phyloP scores from a whole-genome alignment of 2,329 filamentous ascomycete species.

The Cadophora sp. region DNA sequence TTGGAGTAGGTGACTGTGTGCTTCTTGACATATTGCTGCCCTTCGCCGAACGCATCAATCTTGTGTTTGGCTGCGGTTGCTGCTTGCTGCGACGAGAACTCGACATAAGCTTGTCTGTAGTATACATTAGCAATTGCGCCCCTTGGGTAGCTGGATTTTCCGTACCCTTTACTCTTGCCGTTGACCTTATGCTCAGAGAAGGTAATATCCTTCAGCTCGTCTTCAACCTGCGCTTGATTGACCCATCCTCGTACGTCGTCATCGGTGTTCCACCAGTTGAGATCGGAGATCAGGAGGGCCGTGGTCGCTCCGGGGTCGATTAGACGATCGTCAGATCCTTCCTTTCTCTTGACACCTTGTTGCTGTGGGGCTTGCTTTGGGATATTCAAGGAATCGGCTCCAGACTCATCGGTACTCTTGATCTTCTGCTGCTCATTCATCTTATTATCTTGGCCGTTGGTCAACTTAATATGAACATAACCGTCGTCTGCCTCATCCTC shows the following conservation, averaged over 20 bases:
- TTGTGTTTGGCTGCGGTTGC: slow-evolving; percentile 84
- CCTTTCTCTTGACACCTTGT: slow-evolving; percentile 67
- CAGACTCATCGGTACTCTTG: slow-evolving; percentile 50
- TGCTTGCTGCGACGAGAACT: slow-evolving; percentile 83
- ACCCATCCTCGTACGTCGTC: slow-evolving; percentile 93
- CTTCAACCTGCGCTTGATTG: slow-evolving; percentile 78
- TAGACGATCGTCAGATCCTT: slow-evolving; percentile 62
- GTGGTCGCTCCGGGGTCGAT: slow-evolving; percentile 67
- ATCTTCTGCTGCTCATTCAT: slow-evolving; percentile 50
- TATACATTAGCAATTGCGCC: slow-evolving; percentile 23
- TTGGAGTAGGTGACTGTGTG: slow-evolving; percentile 77
- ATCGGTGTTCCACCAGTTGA: slow-evolving; percentile 97
- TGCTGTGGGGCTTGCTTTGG: slow-evolving; percentile 50
- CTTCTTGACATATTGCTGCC: slow-evolving; percentile 64
- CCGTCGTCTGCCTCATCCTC: slow-evolving; percentile 49
- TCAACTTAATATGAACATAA: slow-evolving; percentile 51
- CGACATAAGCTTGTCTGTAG: slow-evolving; percentile 75
- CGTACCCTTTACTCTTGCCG: slow-evolving; percentile 96
- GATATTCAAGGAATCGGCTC: slow-evolving; percentile 46
- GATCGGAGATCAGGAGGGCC: slow-evolving; percentile 84
- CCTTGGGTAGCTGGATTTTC: slow-evolving; percentile 42
- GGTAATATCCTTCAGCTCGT: slow-evolving; percentile 88
- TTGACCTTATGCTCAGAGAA: slow-evolving; percentile 99
- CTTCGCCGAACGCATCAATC: slow-evolving; percentile 69
- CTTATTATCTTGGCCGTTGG: slow-evolving; percentile 45